Base-by-base conservation (phyloP, 164 flowering plant species). In the Stephania yunnanensis region DNA sequence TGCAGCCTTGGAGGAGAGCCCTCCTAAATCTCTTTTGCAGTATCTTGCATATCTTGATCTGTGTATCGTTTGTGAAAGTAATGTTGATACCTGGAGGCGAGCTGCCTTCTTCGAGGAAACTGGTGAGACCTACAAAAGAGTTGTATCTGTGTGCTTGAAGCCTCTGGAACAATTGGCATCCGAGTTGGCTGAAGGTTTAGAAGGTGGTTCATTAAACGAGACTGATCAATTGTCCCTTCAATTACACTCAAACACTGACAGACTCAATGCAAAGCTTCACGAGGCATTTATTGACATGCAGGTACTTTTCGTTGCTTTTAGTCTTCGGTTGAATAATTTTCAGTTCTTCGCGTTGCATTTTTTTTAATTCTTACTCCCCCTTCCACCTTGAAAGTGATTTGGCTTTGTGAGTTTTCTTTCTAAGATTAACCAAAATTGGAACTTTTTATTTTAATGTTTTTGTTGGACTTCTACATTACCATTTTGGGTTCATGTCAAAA, bases 91-190 rank as follows among this genome's bases (percentile, higher is more conserved):
- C 44, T 95, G 99, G 99, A 88, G 97, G 66, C 88, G 97, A 45
- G 97, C 98, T 82, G 97, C 99, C 31, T 90, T 96, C 80, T 96
- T 91, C 82, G 99, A 96, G 86, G 98, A 96, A 85, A 87, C 91
- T 77, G 92, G 97, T 70, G 99, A 89, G 74, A 94, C 98, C 12
- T 96, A 92, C 84, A 96, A 82, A 78, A 84, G 90, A 87, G 96
- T 96, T 55, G 58, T 89, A 30, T 75, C 87, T 81, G 87, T 82
- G 15, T 88, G 94, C 87, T 81, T 94, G 84, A 87, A 88, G 83
- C 98, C 97, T 83, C 80, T 96, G 68, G 92, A 94, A 58, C 83
- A 87, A 78, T 84, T 96, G 30, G 84, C 92, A 50, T 82, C 87
- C 45, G 82, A 84, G 31, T 61, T 96, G 55, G 76, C 76, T 82